A percentile compares a stretch with the other conserved stretches of the same genome.
Evolutionary conservation across 371 early-diverging fungal genomes (phyloP).

Genomic region (Mucor velutinosus): DNA sequence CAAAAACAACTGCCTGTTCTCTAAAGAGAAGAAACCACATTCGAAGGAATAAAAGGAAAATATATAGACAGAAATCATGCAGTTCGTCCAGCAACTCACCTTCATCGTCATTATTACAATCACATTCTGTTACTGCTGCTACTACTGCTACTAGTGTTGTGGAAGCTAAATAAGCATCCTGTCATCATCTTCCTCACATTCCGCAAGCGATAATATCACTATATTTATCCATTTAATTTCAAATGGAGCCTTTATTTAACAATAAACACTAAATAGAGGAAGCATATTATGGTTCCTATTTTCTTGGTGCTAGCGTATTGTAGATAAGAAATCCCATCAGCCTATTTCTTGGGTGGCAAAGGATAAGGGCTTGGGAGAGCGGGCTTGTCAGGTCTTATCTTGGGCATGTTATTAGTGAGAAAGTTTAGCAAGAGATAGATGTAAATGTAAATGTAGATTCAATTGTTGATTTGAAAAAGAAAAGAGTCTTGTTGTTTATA

Average conservation of each 20-base stretch:
- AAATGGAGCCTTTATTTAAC: not conserved
- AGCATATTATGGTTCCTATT: no score
- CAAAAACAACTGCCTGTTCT: not conserved
- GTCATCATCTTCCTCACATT: no score
- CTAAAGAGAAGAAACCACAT: not conserved
- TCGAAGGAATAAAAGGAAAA: not conserved
- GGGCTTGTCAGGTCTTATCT: conserved; percentile 16
- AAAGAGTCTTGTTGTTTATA: no score
- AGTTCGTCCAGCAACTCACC: not conserved
- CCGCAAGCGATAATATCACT: no score
- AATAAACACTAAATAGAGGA: not conserved
- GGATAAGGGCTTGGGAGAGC: conserved; percentile 3
- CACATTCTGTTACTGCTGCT: no score
- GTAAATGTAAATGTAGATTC: not conserved
- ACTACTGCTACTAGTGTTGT: not conserved
- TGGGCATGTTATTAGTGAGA: not conserved
- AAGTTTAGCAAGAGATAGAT: not conserved
- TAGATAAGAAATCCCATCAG: not conserved
- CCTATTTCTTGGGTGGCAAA: conserved; percentile 2
- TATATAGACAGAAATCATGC: not conserved
- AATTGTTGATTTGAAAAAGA: no score
- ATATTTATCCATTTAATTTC: no score
- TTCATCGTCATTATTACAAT: not conserved
- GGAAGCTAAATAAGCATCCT: not conserved
- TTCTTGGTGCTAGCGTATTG: not conserved